A percentile compares a stretch with the other conserved stretches of the same genome.
phyloP scores from a whole-genome alignment of 1,284 basidiomycete species.

The Sphaerobolus stellatus region DNA sequence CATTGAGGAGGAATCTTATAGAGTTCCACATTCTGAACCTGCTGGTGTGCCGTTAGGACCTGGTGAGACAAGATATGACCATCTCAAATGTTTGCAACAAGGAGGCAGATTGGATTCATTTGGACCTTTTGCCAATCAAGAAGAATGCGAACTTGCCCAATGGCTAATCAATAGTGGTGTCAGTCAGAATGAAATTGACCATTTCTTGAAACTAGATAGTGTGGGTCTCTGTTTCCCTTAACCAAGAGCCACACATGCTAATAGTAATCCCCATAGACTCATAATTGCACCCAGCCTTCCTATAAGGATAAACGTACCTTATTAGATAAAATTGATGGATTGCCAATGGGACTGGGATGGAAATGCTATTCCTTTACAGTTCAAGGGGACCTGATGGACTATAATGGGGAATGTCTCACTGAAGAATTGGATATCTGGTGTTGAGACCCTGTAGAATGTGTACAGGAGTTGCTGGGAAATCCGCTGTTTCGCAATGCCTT shows the following conservation, averaged over 20 bases:
- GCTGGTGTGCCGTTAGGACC: too few relatives aligned
- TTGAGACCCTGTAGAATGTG: constrained; percentile 29
- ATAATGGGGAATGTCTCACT: constrained; percentile 15
- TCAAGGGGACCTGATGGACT: constrained; percentile 18
- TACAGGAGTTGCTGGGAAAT: constrained; percentile 32
- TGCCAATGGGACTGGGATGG: constrained; percentile 26
- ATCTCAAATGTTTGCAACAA: constrained; percentile 6
- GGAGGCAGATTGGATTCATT: constrained; percentile 13
- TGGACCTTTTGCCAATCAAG: constrained; percentile 24
- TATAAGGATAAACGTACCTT: constrained; percentile 24
- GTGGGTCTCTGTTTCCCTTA: constrained; percentile 23
- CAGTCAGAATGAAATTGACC: constrained; percentile 27
- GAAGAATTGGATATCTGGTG: constrained; percentile 33
- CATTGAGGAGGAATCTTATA: too few relatives aligned
- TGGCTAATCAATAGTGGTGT: constrained; percentile 31
- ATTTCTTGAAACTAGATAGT: constrained; percentile 32
- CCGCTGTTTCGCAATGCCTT: constrained; percentile 14
- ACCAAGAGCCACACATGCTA: constrained; percentile 6
- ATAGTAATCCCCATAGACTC: constrained; percentile 13
- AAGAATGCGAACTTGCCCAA: constrained; percentile 32
- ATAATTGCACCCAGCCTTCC: constrained; percentile 15
- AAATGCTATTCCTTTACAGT: constrained; percentile 18
- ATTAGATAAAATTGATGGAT: constrained; percentile 19
- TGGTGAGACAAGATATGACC: constrained; percentile 21
- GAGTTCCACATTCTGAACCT: too few relatives aligned